Conservation (phyloP, 306 rosid genomes). For the Cyamopsis tetragonoloba region DNA sequence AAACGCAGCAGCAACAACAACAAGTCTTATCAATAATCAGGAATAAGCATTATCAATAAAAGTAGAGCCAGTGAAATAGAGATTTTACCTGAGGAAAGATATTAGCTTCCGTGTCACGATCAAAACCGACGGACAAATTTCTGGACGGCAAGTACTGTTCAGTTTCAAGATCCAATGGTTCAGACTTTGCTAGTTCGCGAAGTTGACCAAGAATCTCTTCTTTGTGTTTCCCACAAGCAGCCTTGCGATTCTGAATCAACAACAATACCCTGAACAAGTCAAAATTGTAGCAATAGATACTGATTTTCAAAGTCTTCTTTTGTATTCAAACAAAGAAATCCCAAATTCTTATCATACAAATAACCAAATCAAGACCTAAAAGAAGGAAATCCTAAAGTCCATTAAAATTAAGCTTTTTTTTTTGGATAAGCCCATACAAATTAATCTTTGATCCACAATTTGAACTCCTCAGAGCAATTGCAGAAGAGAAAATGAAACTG, state of each 20-base stretch:
- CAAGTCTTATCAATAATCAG: no score
- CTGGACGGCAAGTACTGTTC: conserved; percentile 29
- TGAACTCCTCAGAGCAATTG: neutral
- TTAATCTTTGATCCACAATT: no score
- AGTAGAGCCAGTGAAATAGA: neutral
- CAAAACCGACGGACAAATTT: conserved; percentile 29
- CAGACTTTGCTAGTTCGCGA: conserved; percentile 57
- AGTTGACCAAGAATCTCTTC: conserved; percentile 81
- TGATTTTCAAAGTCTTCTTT: conserved; percentile 13
- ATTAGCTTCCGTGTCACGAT: conserved; percentile 36
- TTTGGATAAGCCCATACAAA: no score
- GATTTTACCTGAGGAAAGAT: conserved; percentile 50
- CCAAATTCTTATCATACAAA: neutral
- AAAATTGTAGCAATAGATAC: conserved; percentile 27
- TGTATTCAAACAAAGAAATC: neutral
- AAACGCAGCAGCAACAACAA: neutral
- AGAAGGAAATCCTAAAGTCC: neutral
- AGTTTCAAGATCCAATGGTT: conserved; percentile 45
- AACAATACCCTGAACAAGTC: conserved; percentile 43
- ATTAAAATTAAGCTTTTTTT: no score
- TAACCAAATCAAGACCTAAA: neutral
- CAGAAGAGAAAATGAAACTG: neutral
- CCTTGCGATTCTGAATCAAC: conserved; percentile 75
- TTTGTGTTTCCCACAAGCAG: conserved; percentile 70
- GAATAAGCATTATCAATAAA: neutral